Conservation (phyloP, 164 flowering plant genomes). For the Berberis thunbergii region DNA sequence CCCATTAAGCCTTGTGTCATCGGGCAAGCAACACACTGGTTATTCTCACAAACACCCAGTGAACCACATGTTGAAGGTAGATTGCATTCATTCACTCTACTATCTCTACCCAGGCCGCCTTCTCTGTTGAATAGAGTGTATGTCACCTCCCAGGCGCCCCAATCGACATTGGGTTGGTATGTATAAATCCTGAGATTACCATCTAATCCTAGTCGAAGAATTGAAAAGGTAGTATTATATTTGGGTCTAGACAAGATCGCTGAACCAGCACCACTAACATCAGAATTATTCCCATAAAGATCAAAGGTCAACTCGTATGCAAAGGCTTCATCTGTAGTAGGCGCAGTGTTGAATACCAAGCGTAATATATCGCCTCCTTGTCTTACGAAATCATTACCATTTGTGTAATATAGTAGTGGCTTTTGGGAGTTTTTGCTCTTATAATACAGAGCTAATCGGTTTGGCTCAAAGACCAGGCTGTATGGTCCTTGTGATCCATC, state of each 20-base stretch:
- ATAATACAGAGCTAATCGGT: conserved; percentile 8
- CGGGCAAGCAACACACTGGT: conserved; percentile 36
- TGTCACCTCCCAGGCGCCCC: conserved; percentile 17
- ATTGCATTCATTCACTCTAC: conserved; percentile 6
- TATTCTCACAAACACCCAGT: conserved; percentile 26
- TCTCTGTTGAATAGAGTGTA: conserved; percentile 13
- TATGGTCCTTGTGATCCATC: conserved; percentile 20
- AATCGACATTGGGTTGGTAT: conserved; percentile 14
- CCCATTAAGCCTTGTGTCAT: conserved; percentile 25
- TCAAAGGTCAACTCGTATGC: conserved; percentile 1
- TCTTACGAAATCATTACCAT: neutral
- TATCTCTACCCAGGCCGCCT: neutral
- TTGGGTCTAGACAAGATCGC: conserved; percentile 1
- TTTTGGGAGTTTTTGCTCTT: conserved; percentile 3
- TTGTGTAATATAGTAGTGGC: neutral
- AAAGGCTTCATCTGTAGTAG: neutral
- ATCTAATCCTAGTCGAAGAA: conserved; percentile 18
- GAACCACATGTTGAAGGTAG: conserved; percentile 27
- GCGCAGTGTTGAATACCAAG: neutral
- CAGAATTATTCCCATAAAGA: neutral
- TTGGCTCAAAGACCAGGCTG: conserved; percentile 17
- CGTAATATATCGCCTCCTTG: neutral
- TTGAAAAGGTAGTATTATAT: conserved; percentile 20
- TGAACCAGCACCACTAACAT: neutral
- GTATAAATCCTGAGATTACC: conserved; percentile 27